These are phyloP conservation scores for Nidularia sp. DNA, from an alignment of 768 basidiomycete species.

Conservation along the genomic window DNA sequence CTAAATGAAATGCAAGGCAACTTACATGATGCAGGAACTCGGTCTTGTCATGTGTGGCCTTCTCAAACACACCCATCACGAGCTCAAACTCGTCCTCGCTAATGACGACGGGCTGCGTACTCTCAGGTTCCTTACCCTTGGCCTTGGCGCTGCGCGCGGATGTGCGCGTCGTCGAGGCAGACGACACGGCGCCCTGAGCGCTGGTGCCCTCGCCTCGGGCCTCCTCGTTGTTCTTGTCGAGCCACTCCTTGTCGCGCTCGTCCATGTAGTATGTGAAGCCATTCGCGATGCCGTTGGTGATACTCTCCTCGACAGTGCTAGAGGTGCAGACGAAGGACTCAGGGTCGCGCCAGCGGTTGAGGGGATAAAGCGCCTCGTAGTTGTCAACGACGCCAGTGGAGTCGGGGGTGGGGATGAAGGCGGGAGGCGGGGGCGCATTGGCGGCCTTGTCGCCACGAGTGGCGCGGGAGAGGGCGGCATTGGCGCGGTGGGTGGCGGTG, in stretches of 20 bases:
- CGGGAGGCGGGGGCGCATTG: constrained; percentile 37
- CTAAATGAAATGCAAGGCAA: background rate
- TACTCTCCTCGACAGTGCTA: constrained; percentile 79
- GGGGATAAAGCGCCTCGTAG: constrained; percentile 73
- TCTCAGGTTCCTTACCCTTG: constrained; percentile 82
- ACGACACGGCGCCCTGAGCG: constrained; percentile 62
- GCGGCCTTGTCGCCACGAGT: constrained; percentile 28
- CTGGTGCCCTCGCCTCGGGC: constrained; percentile 85
- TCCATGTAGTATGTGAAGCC: constrained; percentile 93
- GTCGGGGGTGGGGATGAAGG: constrained; percentile 91
- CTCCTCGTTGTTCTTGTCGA: constrained; percentile 86
- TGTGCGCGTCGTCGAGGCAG: constrained; percentile 42
- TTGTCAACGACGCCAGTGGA: constrained; percentile 77
- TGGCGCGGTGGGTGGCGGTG: constrained; percentile 36
- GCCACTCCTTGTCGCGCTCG: constrained; percentile 93
- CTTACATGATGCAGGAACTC: constrained; percentile 85
- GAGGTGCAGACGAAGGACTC: constrained; percentile 76
- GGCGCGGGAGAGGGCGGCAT: constrained; percentile 18
- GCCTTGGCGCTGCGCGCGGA: constrained; percentile 70
- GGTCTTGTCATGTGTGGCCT: constrained; percentile 82
- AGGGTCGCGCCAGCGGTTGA: constrained; percentile 72
- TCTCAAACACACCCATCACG: constrained; percentile 93
- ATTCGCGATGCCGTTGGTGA: constrained; percentile 55
- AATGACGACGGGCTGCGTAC: constrained; percentile 58
- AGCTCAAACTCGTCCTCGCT: constrained; percentile 93